These are phyloP conservation scores for Rhizophagus prolifer DNA, from an alignment of 192 early-diverging fungal genomes.

Conservation along the genomic window DNA sequence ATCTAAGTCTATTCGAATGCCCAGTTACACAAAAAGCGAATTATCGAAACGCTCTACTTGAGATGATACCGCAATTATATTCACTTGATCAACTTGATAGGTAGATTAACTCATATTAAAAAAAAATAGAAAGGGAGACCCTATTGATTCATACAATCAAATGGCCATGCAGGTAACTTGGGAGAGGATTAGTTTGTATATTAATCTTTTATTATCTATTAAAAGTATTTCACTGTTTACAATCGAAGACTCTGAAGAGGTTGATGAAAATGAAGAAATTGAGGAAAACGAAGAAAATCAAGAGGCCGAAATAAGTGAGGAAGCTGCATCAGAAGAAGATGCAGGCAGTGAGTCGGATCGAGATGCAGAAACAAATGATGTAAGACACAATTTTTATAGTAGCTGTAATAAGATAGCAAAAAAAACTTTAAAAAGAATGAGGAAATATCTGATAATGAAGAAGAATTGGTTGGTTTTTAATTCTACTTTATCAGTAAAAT, in stretches of 20 bases:
- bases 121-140: background rate
- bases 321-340: background rate
- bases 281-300: background rate
- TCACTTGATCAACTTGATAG: conserved; percentile 42
- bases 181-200: too few species aligned
- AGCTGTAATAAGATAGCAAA: background rate
- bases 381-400: background rate
- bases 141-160: conserved; percentile 8
- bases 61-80: conserved; percentile 40
- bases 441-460: conserved; percentile 24
- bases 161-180: conserved; percentile 16
- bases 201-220: background rate
- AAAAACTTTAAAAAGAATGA: background rate
- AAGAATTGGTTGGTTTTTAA: conserved; percentile 9
- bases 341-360: background rate
- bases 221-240: background rate
- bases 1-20: conserved; percentile 38
- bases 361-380: background rate
- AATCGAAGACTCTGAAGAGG: background rate
- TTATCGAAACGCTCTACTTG: conserved; percentile 42
- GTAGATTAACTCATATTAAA: conserved; percentile 20
- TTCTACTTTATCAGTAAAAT: background rate
- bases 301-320: background rate
- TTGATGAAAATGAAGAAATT: background rate
- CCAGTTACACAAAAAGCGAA: conserved; percentile 28